These are phyloP conservation scores for Yamadazyma kitorensis DNA, from an alignment of 805 yeast genomes.

Conservation along the genomic window DNA sequence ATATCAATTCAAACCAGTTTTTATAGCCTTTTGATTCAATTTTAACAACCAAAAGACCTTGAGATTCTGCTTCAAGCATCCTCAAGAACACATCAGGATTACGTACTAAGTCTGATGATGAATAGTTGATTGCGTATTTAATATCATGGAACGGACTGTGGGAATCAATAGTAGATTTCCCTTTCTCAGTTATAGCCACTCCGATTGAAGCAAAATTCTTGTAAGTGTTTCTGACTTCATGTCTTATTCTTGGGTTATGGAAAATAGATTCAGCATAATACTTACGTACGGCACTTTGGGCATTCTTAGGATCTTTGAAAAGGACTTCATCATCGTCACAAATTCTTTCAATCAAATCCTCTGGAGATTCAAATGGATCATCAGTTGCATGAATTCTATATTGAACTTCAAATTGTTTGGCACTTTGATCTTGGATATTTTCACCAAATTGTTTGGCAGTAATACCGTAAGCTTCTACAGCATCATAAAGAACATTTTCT, in stretches of 20 bases:
- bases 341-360: conserved; percentile 50
- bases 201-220: conserved; percentile 65
- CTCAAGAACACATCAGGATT: conserved; percentile 81
- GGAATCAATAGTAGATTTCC: conserved; percentile 64
- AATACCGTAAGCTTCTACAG: conserved; percentile 71
- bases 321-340: conserved; percentile 46
- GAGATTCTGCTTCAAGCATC: conserved; percentile 87
- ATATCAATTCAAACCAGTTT: conserved; percentile 40
- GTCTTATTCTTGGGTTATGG: conserved; percentile 77
- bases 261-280: conserved; percentile 76
- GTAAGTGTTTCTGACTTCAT: conserved; percentile 61
- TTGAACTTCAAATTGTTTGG: conserved; percentile 41
- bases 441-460: conserved; percentile 80
- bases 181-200: conserved; percentile 77
- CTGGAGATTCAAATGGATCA: conserved; percentile 62
- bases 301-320: conserved; percentile 58
- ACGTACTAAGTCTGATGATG: conserved; percentile 67
- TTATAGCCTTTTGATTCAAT: conserved; percentile 49
- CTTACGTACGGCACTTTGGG: conserved; percentile 69
- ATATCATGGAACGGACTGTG: conserved; percentile 83
- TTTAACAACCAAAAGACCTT: conserved; percentile 67
- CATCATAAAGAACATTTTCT: conserved; percentile 58
- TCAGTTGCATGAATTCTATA: conserved; percentile 67
- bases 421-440: conserved; percentile 63
- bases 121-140: conserved; percentile 83